A percentile compares a stretch with the other conserved stretches of the same genome.
Evolutionary conservation across 345 rosid species (phyloP).

Genomic region (Raphanus raphanistrum): DNA sequence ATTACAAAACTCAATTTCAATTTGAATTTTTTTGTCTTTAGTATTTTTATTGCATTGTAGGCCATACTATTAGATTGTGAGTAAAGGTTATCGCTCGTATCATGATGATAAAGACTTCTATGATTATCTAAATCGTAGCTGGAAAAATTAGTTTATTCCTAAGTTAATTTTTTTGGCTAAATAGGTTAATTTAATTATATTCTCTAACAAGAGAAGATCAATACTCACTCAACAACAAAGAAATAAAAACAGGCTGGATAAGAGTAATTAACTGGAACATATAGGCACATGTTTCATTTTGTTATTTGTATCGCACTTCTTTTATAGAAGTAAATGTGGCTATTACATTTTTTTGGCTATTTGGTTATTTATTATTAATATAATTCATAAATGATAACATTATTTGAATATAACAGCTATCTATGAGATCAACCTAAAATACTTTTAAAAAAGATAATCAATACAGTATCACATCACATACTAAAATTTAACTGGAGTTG

Average conservation of each 20-base stretch:
- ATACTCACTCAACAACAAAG: neutral
- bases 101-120: slow-evolving; percentile 20
- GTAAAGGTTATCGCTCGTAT: slow-evolving; percentile 1
- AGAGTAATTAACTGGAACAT: neutral
- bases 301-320: neutral
- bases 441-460: neutral
- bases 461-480: neutral
- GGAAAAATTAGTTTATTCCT: neutral
- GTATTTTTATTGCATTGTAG: neutral
- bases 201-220: slow-evolving; percentile 5
- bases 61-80: slow-evolving; percentile 9
- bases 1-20: slow-evolving; percentile 23
- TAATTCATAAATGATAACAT: neutral
- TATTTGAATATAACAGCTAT: neutral
- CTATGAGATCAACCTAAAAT: neutral
- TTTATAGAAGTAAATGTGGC: neutral
- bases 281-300: neutral
- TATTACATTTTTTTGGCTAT: neutral
- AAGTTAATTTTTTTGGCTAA: neutral
- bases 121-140: neutral
- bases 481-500: neutral
- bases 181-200: neutral
- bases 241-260: neutral
- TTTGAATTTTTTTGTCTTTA: neutral
- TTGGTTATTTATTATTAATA: neutral